These are phyloP conservation scores for Achaetomiella virescens DNA, from an alignment of 495 filamentous ascomycete genomes.

Conservation along the genomic window DNA sequence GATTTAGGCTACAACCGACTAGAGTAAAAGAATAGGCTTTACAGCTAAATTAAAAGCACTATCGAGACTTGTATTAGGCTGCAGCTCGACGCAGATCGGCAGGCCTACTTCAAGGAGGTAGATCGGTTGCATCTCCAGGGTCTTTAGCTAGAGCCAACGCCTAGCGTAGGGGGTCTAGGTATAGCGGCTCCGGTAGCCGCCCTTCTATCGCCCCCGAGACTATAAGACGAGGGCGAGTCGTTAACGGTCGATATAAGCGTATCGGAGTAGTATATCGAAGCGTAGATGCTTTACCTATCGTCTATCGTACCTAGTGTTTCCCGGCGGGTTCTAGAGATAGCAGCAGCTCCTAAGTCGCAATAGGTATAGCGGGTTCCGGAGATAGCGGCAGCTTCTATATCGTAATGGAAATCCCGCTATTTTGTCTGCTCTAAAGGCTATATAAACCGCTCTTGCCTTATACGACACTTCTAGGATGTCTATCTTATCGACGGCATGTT, in stretches of 20 bases:
- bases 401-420: slow-evolving; percentile 3
- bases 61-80: slow-evolving; percentile 9
- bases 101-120: slow-evolving; percentile 14
- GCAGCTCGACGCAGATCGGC: slow-evolving; percentile 10
- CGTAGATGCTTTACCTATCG: slow-evolving; percentile 6
- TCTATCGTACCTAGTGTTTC: slow-evolving; percentile 1
- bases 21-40: slow-evolving; percentile 9
- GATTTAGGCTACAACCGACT: slow-evolving; percentile 6
- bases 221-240: neutral
- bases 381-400: slow-evolving; percentile 1
- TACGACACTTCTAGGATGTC: slow-evolving; percentile 5
- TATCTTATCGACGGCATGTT: slow-evolving; percentile 12
- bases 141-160: slow-evolving; percentile 9
- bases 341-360: too few relatives aligned
- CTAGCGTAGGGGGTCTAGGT: slow-evolving; percentile 3
- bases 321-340: neutral
- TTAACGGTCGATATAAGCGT: slow-evolving; percentile 1
- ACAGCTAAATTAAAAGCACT: slow-evolving; percentile 2
- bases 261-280: slow-evolving; percentile 7
- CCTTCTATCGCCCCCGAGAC: neutral
- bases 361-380: too few relatives aligned
- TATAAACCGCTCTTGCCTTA: slow-evolving; percentile 4
- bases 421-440: slow-evolving; percentile 11
- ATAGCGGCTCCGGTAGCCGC: slow-evolving; percentile 9
- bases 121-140: slow-evolving; percentile 12